Conservation (phyloP, 768 basidiomycete species). For the Coprinellus micaceus region DNA sequence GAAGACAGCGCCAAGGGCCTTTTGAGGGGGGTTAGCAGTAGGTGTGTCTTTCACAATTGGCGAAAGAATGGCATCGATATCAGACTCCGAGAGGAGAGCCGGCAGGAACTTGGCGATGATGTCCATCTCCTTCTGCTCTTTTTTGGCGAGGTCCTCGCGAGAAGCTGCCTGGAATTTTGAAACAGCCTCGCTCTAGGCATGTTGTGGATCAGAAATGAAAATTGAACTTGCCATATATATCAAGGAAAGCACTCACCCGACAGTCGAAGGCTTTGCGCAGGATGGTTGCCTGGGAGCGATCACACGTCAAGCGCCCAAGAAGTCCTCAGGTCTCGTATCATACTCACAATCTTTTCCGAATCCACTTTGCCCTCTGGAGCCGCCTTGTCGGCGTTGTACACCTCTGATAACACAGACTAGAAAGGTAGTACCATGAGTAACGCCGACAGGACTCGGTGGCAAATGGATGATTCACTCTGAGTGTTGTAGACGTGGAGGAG, state of each 20-base stretch:
- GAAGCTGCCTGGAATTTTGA: slow-evolving; percentile 51
- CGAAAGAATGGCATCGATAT: slow-evolving; percentile 50
- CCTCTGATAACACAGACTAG: slow-evolving; percentile 67
- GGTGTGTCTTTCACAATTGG: slow-evolving; percentile 35
- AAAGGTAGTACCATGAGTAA: background rate
- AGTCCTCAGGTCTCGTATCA: background rate
- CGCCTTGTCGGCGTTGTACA: slow-evolving; percentile 64
- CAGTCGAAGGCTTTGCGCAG: slow-evolving; percentile 55
- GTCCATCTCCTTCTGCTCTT: slow-evolving; percentile 55
- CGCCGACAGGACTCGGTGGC: background rate
- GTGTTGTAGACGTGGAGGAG: slow-evolving; percentile 49
- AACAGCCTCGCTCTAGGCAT: slow-evolving; percentile 54
- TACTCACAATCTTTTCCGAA: slow-evolving; percentile 43
- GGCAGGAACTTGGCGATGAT: slow-evolving; percentile 57
- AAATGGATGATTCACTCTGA: slow-evolving; percentile 42
- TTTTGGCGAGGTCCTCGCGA: slow-evolving; percentile 63
- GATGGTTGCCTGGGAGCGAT: slow-evolving; percentile 31
- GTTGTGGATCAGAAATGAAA: background rate
- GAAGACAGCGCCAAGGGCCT: slow-evolving; percentile 49
- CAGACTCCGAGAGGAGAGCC: slow-evolving; percentile 50
- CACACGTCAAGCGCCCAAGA: too few relatives aligned
- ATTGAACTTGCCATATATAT: background rate
- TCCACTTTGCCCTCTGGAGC: slow-evolving; percentile 35
- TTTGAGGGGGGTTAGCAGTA: slow-evolving; percentile 22
- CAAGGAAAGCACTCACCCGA: slow-evolving; percentile 44